Conservation (phyloP, 495 filamentous ascomycete genomes). For the Margaritispora aquatica region DNA sequence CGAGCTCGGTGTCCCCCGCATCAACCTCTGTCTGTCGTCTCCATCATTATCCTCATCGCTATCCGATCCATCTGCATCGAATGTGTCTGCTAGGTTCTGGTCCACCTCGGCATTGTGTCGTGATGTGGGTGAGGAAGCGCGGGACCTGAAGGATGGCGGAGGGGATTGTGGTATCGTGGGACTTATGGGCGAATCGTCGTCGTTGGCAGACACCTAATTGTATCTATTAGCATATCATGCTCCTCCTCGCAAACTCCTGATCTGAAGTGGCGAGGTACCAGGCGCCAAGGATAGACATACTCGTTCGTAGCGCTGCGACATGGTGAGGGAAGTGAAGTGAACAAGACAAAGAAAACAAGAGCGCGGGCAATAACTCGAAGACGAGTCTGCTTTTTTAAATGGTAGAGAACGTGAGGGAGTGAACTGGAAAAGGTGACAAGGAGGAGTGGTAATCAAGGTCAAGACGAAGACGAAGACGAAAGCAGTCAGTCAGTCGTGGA, state of each 20-base stretch:
- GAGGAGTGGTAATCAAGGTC: background rate
- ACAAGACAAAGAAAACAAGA: slow-evolving; percentile 22
- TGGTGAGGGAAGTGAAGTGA: slow-evolving; percentile 28
- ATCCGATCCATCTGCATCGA: slow-evolving; percentile 70
- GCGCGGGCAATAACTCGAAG: slow-evolving; percentile 2
- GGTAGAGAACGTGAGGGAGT: slow-evolving; percentile 12
- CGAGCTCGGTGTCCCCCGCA: slow-evolving; percentile 49
- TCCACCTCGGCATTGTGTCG: slow-evolving; percentile 48
- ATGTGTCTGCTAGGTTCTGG: slow-evolving; percentile 80
- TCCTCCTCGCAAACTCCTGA: background rate
- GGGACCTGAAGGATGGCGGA: slow-evolving; percentile 89
- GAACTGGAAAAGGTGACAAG: background rate
- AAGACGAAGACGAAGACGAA: background rate
- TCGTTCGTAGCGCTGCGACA: slow-evolving; percentile 80
- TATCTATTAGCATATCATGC: slow-evolving; percentile 18
- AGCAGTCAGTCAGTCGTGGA: background rate
- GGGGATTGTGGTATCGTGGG: slow-evolving; percentile 68
- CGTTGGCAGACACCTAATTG: slow-evolving; percentile 40
- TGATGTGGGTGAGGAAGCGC: slow-evolving; percentile 56
- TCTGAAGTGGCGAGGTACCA: slow-evolving; percentile 19
- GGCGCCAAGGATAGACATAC: slow-evolving; percentile 42
- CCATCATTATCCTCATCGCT: slow-evolving; percentile 64
- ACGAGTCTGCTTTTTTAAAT: slow-evolving; percentile 19
- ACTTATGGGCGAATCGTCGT: slow-evolving; percentile 29
- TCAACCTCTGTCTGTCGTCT: slow-evolving; percentile 80